Percentiles rank a stretch among this genome's conserved stretches.
phyloP scores from a whole-genome alignment of 2,329 filamentous ascomycete species.

The Chaetothyriales sp. region DNA sequence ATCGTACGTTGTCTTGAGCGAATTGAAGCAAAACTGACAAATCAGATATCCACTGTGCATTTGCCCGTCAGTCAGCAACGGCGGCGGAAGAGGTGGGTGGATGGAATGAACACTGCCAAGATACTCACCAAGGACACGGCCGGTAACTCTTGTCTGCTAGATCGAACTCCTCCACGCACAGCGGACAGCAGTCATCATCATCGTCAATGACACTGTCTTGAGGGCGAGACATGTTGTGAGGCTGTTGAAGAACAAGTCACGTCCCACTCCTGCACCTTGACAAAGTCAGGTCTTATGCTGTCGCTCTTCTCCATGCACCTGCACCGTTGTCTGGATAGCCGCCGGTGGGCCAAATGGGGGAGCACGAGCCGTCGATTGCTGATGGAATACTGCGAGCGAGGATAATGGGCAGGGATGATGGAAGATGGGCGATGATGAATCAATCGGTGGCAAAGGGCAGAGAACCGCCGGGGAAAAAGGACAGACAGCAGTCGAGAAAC shows the following conservation, averaged over 20 bases:
- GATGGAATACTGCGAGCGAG: constrained; percentile 1
- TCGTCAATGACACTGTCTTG: constrained; percentile 36
- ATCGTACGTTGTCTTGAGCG: constrained; percentile 87
- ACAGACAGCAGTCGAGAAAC: background rate
- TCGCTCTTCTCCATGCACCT: constrained; percentile 16
- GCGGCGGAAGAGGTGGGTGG: background rate
- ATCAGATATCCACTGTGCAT: constrained; percentile 42
- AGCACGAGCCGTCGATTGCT: background rate
- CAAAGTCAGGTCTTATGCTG: constrained; percentile 2
- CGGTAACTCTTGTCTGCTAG: constrained; percentile 93
- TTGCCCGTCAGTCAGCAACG: background rate
- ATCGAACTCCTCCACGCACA: constrained; percentile 98
- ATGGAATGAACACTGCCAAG: background rate
- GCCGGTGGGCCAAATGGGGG: background rate
- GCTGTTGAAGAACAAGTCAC: constrained; percentile 4
- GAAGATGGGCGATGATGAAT: background rate
- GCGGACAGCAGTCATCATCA: constrained; percentile 52
- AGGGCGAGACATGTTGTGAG: constrained; percentile 27
- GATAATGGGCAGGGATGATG: background rate
- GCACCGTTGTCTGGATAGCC: background rate
- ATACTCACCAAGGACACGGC: constrained; percentile 61
- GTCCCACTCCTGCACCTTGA: constrained; percentile 16
- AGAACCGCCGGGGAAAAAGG: constrained; percentile 4
- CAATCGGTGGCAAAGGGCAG: constrained; percentile 3
- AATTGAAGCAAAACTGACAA: constrained; percentile 99